Evolutionary conservation across 257 asterid species (phyloP).

Genomic region (Paraleonurus japonicus): DNA sequence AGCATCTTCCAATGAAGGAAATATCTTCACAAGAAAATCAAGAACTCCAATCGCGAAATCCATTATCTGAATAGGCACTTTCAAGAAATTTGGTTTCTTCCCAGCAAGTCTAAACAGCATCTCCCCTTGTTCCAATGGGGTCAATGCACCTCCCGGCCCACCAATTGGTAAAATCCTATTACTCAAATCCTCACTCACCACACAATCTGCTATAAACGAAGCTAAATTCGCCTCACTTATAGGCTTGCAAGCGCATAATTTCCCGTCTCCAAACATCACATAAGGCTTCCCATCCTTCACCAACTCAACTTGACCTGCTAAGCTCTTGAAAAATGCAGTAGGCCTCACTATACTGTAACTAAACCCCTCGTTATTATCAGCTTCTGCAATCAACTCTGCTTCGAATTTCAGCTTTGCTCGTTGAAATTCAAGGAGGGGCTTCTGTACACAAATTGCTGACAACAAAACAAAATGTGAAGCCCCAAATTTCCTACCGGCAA

Average conservation of each 20-base stretch:
- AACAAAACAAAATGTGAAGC: conserved; percentile 83
- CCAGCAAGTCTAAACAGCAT: conserved; percentile 72
- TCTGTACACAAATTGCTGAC: conserved; percentile 95
- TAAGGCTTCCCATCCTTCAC: conserved; percentile 96
- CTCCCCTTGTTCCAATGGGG: conserved; percentile 96
- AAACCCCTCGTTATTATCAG: conserved; percentile 43
- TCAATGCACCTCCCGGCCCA: conserved; percentile 88
- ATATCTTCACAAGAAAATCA: conserved; percentile 72
- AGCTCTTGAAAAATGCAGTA: conserved; percentile 96
- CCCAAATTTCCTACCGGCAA: conserved; percentile 76
- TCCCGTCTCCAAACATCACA: conserved; percentile 98
- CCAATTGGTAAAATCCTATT: conserved; percentile 77
- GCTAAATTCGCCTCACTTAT: conserved; percentile 91
- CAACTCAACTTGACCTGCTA: conserved; percentile 89
- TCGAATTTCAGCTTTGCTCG: conserved; percentile 89
- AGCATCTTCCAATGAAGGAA: conserved; percentile 78
- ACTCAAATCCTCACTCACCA: conserved; percentile 50
- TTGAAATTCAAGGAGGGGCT: conserved; percentile 98
- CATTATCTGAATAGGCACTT: conserved; percentile 88
- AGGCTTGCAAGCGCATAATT: conserved; percentile 89
- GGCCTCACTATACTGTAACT: conserved; percentile 92
- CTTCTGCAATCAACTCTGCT: conserved; percentile 61
- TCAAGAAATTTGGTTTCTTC: conserved; percentile 71
- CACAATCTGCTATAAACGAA: conserved; percentile 72
- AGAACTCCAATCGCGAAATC: conserved; percentile 84